Base-by-base conservation (phyloP, 192 early-diverging fungal genomes). In the Glomus cerebriforme region DNA sequence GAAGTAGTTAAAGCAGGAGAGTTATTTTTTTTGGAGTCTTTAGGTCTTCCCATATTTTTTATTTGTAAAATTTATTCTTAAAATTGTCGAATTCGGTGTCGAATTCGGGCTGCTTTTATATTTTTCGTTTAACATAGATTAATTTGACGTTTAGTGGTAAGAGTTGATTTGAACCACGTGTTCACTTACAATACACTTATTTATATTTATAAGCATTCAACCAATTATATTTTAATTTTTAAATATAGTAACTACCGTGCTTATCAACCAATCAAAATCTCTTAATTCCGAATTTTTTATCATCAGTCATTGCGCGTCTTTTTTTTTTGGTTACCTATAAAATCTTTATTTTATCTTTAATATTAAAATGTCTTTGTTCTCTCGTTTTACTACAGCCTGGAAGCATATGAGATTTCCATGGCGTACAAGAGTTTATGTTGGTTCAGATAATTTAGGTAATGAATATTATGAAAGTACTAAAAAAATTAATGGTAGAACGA, bases 401-500 rank as follows among this genome's bases (percentile, higher is more conserved):
- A 67, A 59, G 27, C 29, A 31, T 59, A 3, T 26, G 35, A 26
- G 47, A 3, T 78, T 78, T 27, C 77, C 77, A 1, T 78, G 77
- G 77, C 65, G 77, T 37, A 6, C 45, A 54, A 32, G 4, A 47
- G 10, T 69, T 17, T 70, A 45, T 58, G 77, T 78, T 3, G 77
- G 77, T 22, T 59, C 66, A 27, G 77, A 78, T 39, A 37, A 69
- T 32, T 43, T 15, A n/a, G 77, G 77, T n/a, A 78, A 78, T 37
- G 67, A 67, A 5, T 78, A 78, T 65, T 78, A 69, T 59, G 77
- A 78, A 37, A 69, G 58, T 17, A 34, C 19, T 59, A 68, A 2
- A n/a, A 1, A n/a, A 22, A 27, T 59, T 22, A 67, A 69, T 59
- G 77, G 45, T 59, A 19, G 77, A 58, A 64, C 39, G 13, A 78